Base-by-base conservation (phyloP, 495 filamentous ascomycete genomes). In the Friedmanniomyces endolithicus region DNA sequence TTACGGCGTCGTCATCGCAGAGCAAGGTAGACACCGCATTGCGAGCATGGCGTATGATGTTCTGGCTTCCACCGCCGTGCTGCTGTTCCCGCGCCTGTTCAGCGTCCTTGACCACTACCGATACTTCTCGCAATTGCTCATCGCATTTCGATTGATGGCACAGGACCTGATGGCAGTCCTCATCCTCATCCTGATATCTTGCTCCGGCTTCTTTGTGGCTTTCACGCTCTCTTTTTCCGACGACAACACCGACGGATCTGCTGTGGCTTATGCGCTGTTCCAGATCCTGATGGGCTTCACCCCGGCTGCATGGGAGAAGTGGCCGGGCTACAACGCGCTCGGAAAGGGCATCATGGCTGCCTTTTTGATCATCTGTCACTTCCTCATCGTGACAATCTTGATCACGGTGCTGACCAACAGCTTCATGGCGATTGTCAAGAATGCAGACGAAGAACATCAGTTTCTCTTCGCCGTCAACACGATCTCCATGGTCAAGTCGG, bases 401-500 rank as follows among this genome's bases (percentile, higher is more conserved):
- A 88, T 97, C 64, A 92, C 88, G 0, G 90, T 96, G 27, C 72
- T 95, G 37, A 92, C 88, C 1, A 95, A 95, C 66, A 90, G 86
- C 17, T 95, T 94, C 72, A 90, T 92, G 85, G 82, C 84, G 0
- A 87, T 95, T 63, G 87, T 89, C 23, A 86, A 88, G 20, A 96
- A 95, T 64, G 87, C 88, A 8, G 85, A 89, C 52, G 82, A 95
- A 64, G 89, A 95, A 68, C 88, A 95, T 67, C 88, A 94, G 71
- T 95, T 95, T 63, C 71, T 94, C 3, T 94, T 96, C 65, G 87
- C 90, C 6, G 85, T 95, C 66, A 95, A 95, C 60, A 88, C 88
- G 6, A 89, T 95, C 35, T 92, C 88, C 3, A 87, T 96, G 85
- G 90, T 95, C 49, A 96, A 97, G 64, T 94, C 88, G 20, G 89